Percentiles rank a stretch among this genome's conserved stretches.
These are phyloP conservation scores for Kodamaea sp. DNA, from an alignment of 1,139 yeast species.

Conservation along the genomic window DNA sequence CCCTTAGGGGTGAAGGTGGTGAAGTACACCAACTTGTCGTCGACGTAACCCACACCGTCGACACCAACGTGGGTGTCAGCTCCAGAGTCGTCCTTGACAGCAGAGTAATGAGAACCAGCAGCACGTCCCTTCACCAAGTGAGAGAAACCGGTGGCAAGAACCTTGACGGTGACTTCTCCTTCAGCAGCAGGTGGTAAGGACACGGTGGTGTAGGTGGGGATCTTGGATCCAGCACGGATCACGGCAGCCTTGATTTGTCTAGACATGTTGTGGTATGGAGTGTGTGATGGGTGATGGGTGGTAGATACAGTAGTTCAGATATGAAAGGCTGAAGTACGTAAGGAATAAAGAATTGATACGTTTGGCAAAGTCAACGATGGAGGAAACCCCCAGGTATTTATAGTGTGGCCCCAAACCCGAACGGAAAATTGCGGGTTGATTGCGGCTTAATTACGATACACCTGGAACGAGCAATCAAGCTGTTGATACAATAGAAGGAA, in stretches of 20 bases:
- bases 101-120: constrained; percentile 18
- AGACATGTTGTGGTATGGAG: too few species aligned
- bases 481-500: too few species aligned
- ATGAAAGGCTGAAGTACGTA: too few species aligned
- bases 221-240: constrained; percentile 3
- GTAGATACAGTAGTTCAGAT: too few species aligned
- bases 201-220: constrained; percentile 8
- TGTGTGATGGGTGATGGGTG: too few species aligned
- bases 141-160: constrained; percentile 18
- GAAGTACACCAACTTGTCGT: constrained; percentile 15
- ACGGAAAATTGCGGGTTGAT: too few species aligned
- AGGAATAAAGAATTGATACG: too few species aligned
- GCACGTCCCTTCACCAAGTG: constrained; percentile 20
- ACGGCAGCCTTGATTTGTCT: constrained; percentile 4
- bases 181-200: constrained; percentile 9
- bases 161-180: constrained; percentile 17
- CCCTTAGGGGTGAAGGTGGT: constrained; percentile 9
- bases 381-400: too few species aligned
- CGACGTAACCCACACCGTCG: constrained; percentile 17
- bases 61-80: constrained; percentile 13
- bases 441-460: too few species aligned
- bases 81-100: neutral
- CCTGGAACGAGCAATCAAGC: too few species aligned
- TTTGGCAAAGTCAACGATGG: too few species aligned
- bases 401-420: too few species aligned